Conservation (phyloP, 148 eudicot species). For the Diospyros kaki region DNA sequence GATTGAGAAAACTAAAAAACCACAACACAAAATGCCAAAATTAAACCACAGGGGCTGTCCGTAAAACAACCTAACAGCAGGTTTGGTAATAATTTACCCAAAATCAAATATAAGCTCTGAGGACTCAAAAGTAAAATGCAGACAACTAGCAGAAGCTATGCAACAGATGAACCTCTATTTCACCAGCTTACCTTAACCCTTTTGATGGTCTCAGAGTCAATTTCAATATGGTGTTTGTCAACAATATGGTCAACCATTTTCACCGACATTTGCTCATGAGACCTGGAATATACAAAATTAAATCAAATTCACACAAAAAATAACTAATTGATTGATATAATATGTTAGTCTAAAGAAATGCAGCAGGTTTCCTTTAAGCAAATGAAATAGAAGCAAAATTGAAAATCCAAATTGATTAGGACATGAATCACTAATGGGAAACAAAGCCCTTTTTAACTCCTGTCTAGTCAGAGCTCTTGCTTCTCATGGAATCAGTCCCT, state of each 20-base stretch:
- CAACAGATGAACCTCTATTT: slow-evolving; percentile 3
- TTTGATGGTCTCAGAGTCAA: slow-evolving; percentile 59
- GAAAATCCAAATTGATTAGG: background rate
- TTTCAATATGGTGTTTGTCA: slow-evolving; percentile 81
- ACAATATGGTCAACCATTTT: slow-evolving; percentile 84
- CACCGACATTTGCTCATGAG: slow-evolving; percentile 93
- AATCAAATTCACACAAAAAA: background rate
- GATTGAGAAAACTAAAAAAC: too few relatives aligned
- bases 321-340: background rate
- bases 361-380: background rate
- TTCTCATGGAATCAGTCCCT: background rate
- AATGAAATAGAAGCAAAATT: background rate
- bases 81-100: too few relatives aligned
- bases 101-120: background rate
- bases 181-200: slow-evolving; percentile 60
- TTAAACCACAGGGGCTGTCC: too few relatives aligned
- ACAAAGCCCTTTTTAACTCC: background rate
- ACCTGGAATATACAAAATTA: slow-evolving; percentile 40
- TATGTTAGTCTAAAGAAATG: too few relatives aligned
- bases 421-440: slow-evolving; percentile 1
- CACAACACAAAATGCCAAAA: too few relatives aligned
- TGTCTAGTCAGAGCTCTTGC: background rate
- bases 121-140: background rate
- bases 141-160: background rate
- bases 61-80: too few relatives aligned